Evolutionary conservation across 208 protist genomes (phyloP), one percentile per base, ranked within the genome.

Genomic region (Herpetomonas tarakana): DNA sequence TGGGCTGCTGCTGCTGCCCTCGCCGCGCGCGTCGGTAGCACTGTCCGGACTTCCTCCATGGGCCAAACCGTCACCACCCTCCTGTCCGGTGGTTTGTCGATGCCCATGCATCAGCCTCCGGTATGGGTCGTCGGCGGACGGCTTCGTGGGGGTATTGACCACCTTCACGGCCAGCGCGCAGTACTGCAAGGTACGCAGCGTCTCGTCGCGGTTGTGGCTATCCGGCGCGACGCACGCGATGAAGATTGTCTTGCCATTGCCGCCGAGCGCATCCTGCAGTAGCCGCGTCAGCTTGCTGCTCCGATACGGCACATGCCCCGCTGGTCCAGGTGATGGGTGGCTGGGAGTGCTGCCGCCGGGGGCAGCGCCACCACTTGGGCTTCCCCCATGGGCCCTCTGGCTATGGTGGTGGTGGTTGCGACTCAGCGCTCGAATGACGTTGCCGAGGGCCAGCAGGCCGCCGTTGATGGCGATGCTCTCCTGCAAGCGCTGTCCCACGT

Each of bases 401-500:
- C 7, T 6, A 25, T 49, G 27, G 76, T 69, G 53, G 11, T 85
- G 62, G 49, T 81, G 58, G 59, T 81, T 85, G 28, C 91, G 81
- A 39, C 75, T 76, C 22, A 97, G 74, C 0, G 85, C 88, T 18
- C 78, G 81, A 60, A 98, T 98, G n/a, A 98, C 95, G 59, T 97
- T 97, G 21, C 93, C 92, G 19, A 98, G 67, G 2, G 92, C 93
- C 11, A 97, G 76, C 16, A 98, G 71, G 0, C 89, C 92, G 0
- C 76, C 80, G 74, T 97, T 97, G 74, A 98, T 98, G 51, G 73
- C 81, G 57, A 97, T 84, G 52, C 86, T 94, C 62, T 98, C 93
- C 72, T 97, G 88, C 35, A 98, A 83, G 6, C 95, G 86, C 27
- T 78, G 30, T 0, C 86, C 86, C 0, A 81, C 78, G 54, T 93